Base-by-base conservation (phyloP, 495 filamentous ascomycete species). In the Neurospora sp. region DNA sequence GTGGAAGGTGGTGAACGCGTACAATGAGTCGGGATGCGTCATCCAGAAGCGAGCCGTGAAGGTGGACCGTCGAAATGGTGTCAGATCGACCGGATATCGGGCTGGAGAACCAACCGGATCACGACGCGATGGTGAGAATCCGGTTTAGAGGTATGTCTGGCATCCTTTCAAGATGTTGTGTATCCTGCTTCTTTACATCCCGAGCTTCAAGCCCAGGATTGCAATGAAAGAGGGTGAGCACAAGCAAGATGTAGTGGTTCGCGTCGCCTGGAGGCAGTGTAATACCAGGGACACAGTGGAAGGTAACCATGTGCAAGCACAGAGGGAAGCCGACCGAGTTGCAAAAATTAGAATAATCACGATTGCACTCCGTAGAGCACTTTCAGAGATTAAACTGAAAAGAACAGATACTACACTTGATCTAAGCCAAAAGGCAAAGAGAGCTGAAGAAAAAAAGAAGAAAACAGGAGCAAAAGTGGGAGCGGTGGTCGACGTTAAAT, bases 371-470 rank as follows among this genome's bases (percentile, higher is more conserved):
- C 85, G 83, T 91, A 88, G 89, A 81, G 78, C 78, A 83, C 81
- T 88, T 88, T 87, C 87, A 89, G 87, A 88, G 85, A 89, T 94
- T 94, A 94, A 93, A 94, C 92, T 95, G 91, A 94, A 94, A 94
- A 96, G 93, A 96, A 96, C 93, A 96, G 93, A 96, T 97, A 96
- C 93, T 95, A 96, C 92, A 96, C 93, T 94, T 95, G 93, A 96
- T 95, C 93, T 96, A 91, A 92, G 90, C 90, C 90, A 91, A 90
- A 89, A 89, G 89, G 89, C 78, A 80, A 81, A 80, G 78, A 79
- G 78, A 80, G 78, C 78, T 80, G 72, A 80, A 77, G 75, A 80
- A 77, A 41, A 79, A 76, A 80, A 75, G 69, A 74, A 74, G 68
- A 68, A 72, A 44, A 71, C 9, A 7, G 1, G 22, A 31, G 53